These are phyloP conservation scores for Cucumis hystrix DNA, from an alignment of 306 rosid genomes.

Conservation along the genomic window DNA sequence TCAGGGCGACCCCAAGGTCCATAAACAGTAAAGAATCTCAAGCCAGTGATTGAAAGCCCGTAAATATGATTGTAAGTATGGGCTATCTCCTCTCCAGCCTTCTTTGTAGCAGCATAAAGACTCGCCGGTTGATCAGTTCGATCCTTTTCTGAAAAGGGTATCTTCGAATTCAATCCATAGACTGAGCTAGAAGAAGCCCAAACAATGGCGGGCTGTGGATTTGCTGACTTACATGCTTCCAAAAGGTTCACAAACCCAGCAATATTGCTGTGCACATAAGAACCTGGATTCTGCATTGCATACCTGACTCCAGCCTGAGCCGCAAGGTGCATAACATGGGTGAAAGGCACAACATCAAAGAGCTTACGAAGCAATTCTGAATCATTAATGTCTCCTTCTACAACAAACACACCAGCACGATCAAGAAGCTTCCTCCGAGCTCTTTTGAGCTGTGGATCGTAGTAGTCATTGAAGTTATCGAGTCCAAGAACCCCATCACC, in stretches of 20 bases:
- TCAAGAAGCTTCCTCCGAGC: constrained; percentile 60
- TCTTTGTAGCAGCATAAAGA: constrained; percentile 69
- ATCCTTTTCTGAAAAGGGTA: constrained; percentile 70
- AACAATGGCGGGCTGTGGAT: constrained; percentile 59
- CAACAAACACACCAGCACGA: constrained; percentile 64
- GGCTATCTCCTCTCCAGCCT: constrained; percentile 77
- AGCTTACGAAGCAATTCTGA: constrained; percentile 41
- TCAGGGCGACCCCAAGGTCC: constrained; percentile 98
- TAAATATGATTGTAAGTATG: constrained; percentile 69
- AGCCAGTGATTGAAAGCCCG: constrained; percentile 70
- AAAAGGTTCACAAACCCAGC: constrained; percentile 69
- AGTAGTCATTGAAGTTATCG: constrained; percentile 67
- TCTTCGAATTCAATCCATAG: constrained; percentile 74
- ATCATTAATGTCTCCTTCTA: constrained; percentile 73
- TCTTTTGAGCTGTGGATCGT: constrained; percentile 51
- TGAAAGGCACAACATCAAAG: constrained; percentile 68
- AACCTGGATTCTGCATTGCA: constrained; percentile 70
- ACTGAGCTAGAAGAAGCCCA: constrained; percentile 91
- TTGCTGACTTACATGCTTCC: constrained; percentile 52
- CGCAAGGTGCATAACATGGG: constrained; percentile 78
- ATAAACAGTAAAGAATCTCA: constrained; percentile 71
- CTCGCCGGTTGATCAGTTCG: constrained; percentile 78
- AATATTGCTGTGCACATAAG: constrained; percentile 63
- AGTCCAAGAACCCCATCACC: constrained; percentile 78
- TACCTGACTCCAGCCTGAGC: constrained; percentile 85